Conservation (phyloP, 495 filamentous ascomycete genomes). For the Penicillium longicatenatum region DNA sequence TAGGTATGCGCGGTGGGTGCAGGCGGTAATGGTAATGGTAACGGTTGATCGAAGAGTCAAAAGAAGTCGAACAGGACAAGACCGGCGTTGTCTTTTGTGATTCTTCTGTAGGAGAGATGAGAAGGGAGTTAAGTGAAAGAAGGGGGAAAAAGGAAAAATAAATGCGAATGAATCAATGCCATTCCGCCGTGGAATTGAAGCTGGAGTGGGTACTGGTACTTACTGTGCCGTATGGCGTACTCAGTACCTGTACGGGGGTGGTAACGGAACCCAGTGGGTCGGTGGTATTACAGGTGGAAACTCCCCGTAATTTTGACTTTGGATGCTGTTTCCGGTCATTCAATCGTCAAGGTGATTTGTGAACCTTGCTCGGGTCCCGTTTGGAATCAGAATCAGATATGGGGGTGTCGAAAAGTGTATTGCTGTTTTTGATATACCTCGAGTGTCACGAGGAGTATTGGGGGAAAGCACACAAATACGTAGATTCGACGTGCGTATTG, state of each 20-base stretch:
- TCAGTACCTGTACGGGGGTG: not conserved
- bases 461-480: not conserved
- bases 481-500: not conserved
- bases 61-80: conserved; percentile 19
- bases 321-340: not conserved
- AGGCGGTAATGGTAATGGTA: conserved; percentile 19
- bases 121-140: conserved; percentile 1
- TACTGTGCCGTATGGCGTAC: conserved; percentile 13
- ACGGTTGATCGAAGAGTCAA: conserved; percentile 31
- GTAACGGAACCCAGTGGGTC: not conserved
- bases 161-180: conserved; percentile 34
- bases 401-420: not conserved
- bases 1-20: conserved; percentile 30
- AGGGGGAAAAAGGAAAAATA: conserved; percentile 21
- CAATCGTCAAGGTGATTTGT: not conserved
- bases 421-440: not conserved
- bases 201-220: conserved; percentile 34
- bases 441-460: not conserved
- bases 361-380: not conserved
- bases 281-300: conserved; percentile 1
- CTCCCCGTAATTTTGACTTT: conserved; percentile 3
- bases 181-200: conserved; percentile 30
- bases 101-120: conserved; percentile 1
- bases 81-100: conserved; percentile 32
- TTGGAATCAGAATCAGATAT: not conserved